Percentiles rank a stretch among this genome's conserved stretches.
These are phyloP conservation scores for Pseudogymnoascus sp. DNA, from an alignment of 2,329 filamentous ascomycete genomes.

Conservation along the genomic window DNA sequence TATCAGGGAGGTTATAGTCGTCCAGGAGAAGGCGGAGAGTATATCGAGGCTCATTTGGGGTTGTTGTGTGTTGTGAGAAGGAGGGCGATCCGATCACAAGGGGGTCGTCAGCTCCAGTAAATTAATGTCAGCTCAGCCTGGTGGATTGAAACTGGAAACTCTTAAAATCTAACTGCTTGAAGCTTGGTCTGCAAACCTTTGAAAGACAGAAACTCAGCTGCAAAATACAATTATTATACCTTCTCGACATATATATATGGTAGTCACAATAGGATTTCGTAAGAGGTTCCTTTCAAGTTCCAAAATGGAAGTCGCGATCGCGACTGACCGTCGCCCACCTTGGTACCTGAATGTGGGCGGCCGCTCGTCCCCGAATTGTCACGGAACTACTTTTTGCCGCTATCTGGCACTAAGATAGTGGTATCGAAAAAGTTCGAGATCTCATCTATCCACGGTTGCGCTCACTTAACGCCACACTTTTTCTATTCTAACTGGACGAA, in stretches of 20 bases:
- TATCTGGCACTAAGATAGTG: constrained; percentile 13
- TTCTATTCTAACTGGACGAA: not conserved
- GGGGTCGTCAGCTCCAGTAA: not conserved
- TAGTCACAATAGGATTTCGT: not conserved
- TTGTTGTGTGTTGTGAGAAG: not conserved
- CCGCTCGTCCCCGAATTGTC: not conserved
- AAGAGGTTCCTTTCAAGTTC: not conserved
- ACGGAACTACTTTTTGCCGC: not conserved
- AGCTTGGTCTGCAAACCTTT: not conserved
- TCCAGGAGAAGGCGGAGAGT: not conserved
- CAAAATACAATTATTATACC: not conserved
- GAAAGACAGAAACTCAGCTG: not conserved
- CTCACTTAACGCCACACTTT: constrained; percentile 10
- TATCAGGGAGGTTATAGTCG: not conserved
- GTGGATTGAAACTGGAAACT: not conserved
- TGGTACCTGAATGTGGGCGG: not conserved
- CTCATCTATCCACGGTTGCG: not conserved
- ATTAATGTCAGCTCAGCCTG: not conserved
- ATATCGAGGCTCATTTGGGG: constrained; percentile 6
- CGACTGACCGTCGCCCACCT: not conserved
- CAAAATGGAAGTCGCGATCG: not conserved
- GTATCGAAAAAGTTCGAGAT: constrained; percentile 12
- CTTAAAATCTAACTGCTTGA: not conserved
- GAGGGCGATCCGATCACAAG: not conserved
- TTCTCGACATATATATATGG: not conserved